These are phyloP conservation scores for Ophiognomonia clavigignenti-juglandacearum DNA, from an alignment of 2,329 filamentous ascomycete species.

Conservation along the genomic window DNA sequence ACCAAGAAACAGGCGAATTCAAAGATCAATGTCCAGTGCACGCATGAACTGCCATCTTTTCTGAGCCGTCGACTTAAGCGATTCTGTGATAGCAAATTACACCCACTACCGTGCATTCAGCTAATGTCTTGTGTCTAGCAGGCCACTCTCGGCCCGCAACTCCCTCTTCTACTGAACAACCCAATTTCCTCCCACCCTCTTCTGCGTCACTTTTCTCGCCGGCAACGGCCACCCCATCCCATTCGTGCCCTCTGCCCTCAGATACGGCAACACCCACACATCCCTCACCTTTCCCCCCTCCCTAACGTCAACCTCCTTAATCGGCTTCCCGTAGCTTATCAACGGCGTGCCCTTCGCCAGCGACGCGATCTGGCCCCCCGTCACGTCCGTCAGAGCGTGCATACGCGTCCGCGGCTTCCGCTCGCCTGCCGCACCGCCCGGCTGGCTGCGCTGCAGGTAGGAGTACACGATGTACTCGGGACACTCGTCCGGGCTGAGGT, in stretches of 20 bases:
- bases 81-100: too few relatives aligned
- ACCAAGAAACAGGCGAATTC: too few relatives aligned
- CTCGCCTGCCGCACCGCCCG: constrained; percentile 43
- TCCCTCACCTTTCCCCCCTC: constrained; percentile 51
- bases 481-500: constrained; percentile 64
- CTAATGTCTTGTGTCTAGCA: too few relatives aligned
- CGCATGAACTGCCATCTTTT: too few relatives aligned
- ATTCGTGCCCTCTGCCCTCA: constrained; percentile 63
- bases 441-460: constrained; percentile 68
- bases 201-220: constrained; percentile 79
- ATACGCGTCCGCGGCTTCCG: constrained; percentile 73
- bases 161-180: constrained; percentile 48
- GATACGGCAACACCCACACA: constrained; percentile 76
- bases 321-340: constrained; percentile 80
- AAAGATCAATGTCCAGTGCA: too few relatives aligned
- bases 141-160: too few relatives aligned
- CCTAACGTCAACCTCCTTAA: constrained; percentile 66
- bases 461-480: constrained; percentile 86
- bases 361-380: constrained; percentile 67
- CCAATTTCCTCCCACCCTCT: constrained; percentile 69
- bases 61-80: too few relatives aligned
- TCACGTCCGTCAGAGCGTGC: constrained; percentile 79
- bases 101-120: too few relatives aligned
- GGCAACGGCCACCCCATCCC: constrained; percentile 79
- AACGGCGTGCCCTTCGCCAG: constrained; percentile 83